A percentile compares a stretch with the other conserved stretches of the same genome.
These are phyloP conservation scores for Xerocomellus intermedius DNA, from an alignment of 768 basidiomycete genomes.

Conservation along the genomic window DNA sequence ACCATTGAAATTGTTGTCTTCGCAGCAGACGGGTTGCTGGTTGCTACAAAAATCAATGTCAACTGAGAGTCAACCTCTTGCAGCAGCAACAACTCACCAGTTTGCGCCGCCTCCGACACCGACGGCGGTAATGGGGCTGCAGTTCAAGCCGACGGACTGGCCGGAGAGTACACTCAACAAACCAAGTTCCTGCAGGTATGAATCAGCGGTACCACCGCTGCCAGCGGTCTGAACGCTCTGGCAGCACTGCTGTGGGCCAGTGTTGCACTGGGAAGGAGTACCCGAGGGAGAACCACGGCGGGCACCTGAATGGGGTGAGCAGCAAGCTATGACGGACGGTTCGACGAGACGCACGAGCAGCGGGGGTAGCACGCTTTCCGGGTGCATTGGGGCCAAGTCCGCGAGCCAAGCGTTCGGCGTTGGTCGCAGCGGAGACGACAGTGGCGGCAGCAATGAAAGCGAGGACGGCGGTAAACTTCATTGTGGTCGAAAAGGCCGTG, in stretches of 20 bases:
- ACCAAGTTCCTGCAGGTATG: fast-evolving
- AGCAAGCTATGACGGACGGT: not conserved
- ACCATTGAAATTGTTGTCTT: conserved; percentile 33
- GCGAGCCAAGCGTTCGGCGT: conserved; percentile 52
- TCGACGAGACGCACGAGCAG: conserved; percentile 29
- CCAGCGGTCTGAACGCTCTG: not conserved
- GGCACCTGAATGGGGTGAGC: conserved; percentile 32
- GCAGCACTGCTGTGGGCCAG: conserved; percentile 24
- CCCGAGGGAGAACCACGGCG: conserved; percentile 37
- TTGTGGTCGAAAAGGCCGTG: conserved; percentile 7
- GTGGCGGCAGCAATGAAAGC: conserved; percentile 40
- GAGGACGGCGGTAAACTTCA: conserved; percentile 33
- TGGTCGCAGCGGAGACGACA: conserved; percentile 45
- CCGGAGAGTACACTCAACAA: too few species aligned
- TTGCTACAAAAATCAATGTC: conserved; percentile 24
- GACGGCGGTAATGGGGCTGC: conserved; percentile 26
- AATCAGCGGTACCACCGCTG: fast-evolving
- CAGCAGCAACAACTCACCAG: conserved; percentile 14
- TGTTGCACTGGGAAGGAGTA: conserved; percentile 22
- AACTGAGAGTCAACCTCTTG: not conserved
- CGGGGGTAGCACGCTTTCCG: conserved; percentile 31
- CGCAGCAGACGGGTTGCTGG: conserved; percentile 41
- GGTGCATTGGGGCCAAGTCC: conserved; percentile 52
- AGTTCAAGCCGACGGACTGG: conserved; percentile 32
- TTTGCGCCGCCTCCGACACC: conserved; percentile 1